Evolutionary conservation across 805 yeast genomes (phyloP), one percentile per base, ranked within the genome.

Genomic region (Pichia gijzeniarum): DNA sequence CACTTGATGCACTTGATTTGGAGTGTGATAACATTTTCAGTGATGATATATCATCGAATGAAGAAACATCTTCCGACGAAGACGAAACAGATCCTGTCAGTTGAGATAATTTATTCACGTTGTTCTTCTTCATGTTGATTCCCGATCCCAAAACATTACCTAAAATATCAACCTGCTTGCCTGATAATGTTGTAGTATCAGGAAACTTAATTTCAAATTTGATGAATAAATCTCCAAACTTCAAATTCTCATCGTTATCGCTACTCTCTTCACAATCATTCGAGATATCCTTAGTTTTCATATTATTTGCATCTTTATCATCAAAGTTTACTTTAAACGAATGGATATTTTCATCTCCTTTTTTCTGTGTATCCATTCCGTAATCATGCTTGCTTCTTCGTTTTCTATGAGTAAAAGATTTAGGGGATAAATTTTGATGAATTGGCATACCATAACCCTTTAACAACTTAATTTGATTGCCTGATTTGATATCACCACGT

Each of bases 381-480:
- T 22, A 7, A 9, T 35, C 28, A 20, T n/a, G 14, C 5, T 19
- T 28, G n/a, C 19, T 4, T 5, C n/a, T 35, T n/a, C 10, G 10
- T 13, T 35, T 21, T 20, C 17, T 17, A 32, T 19, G 17, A 2
- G 30, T 31, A 12, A n/a, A 25, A 10, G 39, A 19, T 28, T 28
- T 7, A 10, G 19, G 27, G 6, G 27, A n/a, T 6, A 28, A 22
- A 21, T 20, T 8, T 4, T 27, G 53, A 37, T 50, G 44, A 31
- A 72, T 67, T 13, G 90, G 89, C 87, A 82, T 81, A 6, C 90
- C 90, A 40, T 65, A 59, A 1, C 74, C 75, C 45, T 67, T 65
- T 16, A 58, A 54, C 14, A 56, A 48, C 34, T 57, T 58, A 13
- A 77, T 64, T 5, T 69, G 60, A 16, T 73, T 74, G 3, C 78